Percentiles rank a stretch among this genome's conserved stretches.
phyloP scores from a whole-genome alignment of 768 basidiomycete genomes.

The Russula dissimulans region DNA sequence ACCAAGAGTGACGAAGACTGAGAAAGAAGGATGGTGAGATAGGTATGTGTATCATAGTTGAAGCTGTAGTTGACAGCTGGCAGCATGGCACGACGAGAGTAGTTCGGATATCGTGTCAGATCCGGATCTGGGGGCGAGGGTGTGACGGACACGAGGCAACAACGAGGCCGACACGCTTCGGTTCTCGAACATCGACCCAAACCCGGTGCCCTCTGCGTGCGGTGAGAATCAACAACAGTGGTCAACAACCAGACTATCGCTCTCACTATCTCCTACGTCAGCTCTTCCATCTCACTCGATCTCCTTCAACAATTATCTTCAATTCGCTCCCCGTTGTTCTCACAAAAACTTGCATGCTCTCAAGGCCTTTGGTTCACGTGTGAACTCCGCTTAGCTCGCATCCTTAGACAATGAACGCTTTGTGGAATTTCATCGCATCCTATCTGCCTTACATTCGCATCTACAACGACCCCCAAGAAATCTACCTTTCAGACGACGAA shows the following conservation, averaged over 20 bases:
- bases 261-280: slow-evolving; percentile 8
- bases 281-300: background rate
- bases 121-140: no score
- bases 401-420: slow-evolving; percentile 17
- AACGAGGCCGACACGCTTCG: slow-evolving; percentile 10
- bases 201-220: background rate
- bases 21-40: slow-evolving; percentile 13
- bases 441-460: slow-evolving; percentile 16
- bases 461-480: slow-evolving; percentile 14
- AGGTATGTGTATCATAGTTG: slow-evolving; percentile 15
- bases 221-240: background rate
- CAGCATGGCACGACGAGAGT: background rate
- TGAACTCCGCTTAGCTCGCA: slow-evolving; percentile 14
- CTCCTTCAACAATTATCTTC: no score
- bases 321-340: background rate
- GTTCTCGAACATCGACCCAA: background rate
- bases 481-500: slow-evolving; percentile 12
- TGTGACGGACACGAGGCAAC: slow-evolving; percentile 1
- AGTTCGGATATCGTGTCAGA: background rate
- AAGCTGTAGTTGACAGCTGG: background rate
- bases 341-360: slow-evolving; percentile 7
- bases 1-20: slow-evolving; percentile 8
- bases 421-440: slow-evolving; percentile 18
- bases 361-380: slow-evolving; percentile 6
- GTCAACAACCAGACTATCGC: background rate